Conservation (phyloP, 768 basidiomycete species). For the Tephrocybe sp. region DNA sequence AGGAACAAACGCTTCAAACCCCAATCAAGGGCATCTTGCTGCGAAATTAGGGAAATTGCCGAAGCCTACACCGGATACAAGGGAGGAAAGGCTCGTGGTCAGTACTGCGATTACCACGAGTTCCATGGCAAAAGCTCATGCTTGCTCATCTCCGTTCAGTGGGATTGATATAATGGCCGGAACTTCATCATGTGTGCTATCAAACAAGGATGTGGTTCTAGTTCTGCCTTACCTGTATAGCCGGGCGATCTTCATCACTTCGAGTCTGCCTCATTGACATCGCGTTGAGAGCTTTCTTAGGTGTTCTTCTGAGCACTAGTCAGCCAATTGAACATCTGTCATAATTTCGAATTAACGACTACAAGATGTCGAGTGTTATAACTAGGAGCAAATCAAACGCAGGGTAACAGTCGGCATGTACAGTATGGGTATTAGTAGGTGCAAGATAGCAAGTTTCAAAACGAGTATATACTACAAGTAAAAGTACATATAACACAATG, state of each 20-base stretch:
- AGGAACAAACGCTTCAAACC: slow-evolving; percentile 43
- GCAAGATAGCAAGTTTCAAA: slow-evolving; percentile 21
- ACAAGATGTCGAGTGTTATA: slow-evolving; percentile 3
- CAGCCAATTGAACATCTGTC: no score
- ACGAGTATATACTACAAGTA: slow-evolving; percentile 19
- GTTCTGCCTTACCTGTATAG: no score
- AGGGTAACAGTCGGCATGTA: slow-evolving; percentile 14
- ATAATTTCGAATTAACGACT: no score
- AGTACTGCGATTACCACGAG: slow-evolving; percentile 14
- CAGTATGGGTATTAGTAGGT: slow-evolving; percentile 17
- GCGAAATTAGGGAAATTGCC: slow-evolving; percentile 40
- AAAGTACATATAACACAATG: slow-evolving; percentile 20
- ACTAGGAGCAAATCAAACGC: neutral
- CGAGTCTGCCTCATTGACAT: no score
- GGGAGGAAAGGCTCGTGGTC: slow-evolving; percentile 29
- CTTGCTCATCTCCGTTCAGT: neutral
- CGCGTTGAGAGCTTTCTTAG: no score
- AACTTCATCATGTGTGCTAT: no score
- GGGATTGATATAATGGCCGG: neutral
- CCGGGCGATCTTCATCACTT: no score
- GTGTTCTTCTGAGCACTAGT: no score
- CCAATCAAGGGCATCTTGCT: slow-evolving; percentile 48
- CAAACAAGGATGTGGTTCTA: no score
- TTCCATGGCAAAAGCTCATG: slow-evolving; percentile 11
- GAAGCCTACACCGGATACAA: slow-evolving; percentile 32